Conservation (phyloP, 805 yeast species). For the Metschnikowia amazonensis region DNA sequence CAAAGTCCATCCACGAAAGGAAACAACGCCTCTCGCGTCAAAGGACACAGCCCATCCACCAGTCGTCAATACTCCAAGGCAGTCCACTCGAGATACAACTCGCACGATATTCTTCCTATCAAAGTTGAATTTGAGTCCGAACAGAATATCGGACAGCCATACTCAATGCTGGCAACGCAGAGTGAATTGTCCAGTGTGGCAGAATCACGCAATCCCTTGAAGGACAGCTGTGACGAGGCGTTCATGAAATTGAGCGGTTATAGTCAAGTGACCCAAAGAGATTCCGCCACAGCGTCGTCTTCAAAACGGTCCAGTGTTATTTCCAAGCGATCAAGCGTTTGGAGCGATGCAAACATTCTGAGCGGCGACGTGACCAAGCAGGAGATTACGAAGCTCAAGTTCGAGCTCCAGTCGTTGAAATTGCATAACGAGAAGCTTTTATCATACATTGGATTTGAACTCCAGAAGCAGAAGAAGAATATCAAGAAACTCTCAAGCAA, state of each 20-base stretch:
- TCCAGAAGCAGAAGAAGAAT: conserved; percentile 46
- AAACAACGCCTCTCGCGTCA: not conserved
- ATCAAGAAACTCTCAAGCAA: conserved; percentile 38
- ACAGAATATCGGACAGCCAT: conserved; percentile 19
- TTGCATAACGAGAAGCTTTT: conserved; percentile 54
- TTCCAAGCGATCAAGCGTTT: conserved; percentile 31
- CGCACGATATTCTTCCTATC: conserved; percentile 42
- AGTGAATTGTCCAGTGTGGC: conserved; percentile 15
- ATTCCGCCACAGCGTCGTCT: conserved; percentile 23
- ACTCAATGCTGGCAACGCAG: conserved; percentile 27
- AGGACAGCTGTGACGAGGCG: conserved; percentile 22
- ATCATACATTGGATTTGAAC: conserved; percentile 54
- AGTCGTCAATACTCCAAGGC: conserved; percentile 22
- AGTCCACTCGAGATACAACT: conserved; percentile 37
- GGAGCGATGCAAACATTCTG: conserved; percentile 22
- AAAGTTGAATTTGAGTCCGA: conserved; percentile 40
- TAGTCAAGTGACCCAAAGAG: conserved; percentile 11
- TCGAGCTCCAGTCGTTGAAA: conserved; percentile 51
- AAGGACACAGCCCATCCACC: conserved; percentile 25
- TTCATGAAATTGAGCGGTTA: conserved; percentile 31
- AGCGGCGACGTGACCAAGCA: conserved; percentile 34
- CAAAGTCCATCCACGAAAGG: conserved; percentile 12
- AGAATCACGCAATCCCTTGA: conserved; percentile 15
- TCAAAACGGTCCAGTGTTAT: conserved; percentile 2
- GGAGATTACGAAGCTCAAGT: conserved; percentile 48